Conservation (phyloP, 805 yeast genomes). For the Candida coleopterorum region DNA sequence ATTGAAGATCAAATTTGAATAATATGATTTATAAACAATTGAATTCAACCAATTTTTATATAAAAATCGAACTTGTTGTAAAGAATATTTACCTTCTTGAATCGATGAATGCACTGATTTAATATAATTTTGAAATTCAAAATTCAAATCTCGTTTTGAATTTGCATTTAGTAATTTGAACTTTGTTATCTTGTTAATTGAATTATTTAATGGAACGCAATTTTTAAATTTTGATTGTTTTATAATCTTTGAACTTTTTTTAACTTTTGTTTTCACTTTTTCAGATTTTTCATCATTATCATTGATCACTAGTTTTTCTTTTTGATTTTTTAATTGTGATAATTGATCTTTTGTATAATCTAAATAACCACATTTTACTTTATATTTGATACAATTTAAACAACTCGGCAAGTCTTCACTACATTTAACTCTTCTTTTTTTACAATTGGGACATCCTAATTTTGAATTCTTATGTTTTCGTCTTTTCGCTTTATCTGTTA, state of each 20-base stretch:
- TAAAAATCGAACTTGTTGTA: constrained; percentile 24
- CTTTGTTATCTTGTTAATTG: too few species aligned
- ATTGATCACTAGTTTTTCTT: background rate
- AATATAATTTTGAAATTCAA: constrained; percentile 6
- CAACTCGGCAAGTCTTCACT: constrained; percentile 37
- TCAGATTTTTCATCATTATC: background rate
- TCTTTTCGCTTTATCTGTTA: constrained; percentile 13
- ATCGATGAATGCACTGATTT: constrained; percentile 15
- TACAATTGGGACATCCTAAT: constrained; percentile 47
- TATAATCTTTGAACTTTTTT: too few species aligned
- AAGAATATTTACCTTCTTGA: constrained; percentile 21
- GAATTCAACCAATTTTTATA: constrained; percentile 31
- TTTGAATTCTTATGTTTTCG: constrained; percentile 32
- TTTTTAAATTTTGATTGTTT: too few species aligned
- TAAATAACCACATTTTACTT: constrained; percentile 35
- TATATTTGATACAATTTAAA: constrained; percentile 36
- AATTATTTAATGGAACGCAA: too few species aligned
- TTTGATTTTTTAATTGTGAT: constrained; percentile 13
- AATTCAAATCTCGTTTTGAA: too few species aligned
- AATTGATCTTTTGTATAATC: constrained; percentile 30
- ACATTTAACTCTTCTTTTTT: constrained; percentile 47
- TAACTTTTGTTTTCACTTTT: too few species aligned
- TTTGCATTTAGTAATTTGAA: too few species aligned
- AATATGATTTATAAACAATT: constrained; percentile 22
- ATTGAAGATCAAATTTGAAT: constrained; percentile 27